Conservation (phyloP, 2,329 filamentous ascomycete species). For the Clarireedia monteithiana region DNA sequence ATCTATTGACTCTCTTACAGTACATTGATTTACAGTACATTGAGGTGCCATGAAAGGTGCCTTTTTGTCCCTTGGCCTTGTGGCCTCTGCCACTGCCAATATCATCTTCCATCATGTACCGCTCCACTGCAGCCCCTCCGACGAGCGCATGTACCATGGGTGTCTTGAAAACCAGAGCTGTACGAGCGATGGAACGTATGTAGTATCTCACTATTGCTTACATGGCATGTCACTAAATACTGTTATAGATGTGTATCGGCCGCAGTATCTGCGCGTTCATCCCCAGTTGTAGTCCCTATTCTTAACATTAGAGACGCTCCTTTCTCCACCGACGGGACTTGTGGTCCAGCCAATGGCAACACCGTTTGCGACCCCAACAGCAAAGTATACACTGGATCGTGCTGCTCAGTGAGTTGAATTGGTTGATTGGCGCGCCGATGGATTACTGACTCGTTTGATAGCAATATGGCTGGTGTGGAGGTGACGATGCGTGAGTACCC, state of each 20-base stretch:
- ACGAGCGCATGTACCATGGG: constrained; percentile 23
- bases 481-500: constrained; percentile 27
- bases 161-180: constrained; percentile 28
- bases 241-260: constrained; percentile 20
- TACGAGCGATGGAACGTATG: constrained; percentile 20
- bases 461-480: constrained; percentile 35
- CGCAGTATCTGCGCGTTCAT: background rate
- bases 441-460: constrained; percentile 8
- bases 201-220: background rate
- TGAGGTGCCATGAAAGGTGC: constrained; percentile 23
- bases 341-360: constrained; percentile 26
- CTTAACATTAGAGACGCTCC: constrained; percentile 31
- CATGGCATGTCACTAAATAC: background rate
- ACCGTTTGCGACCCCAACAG: constrained; percentile 35
- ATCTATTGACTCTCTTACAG: constrained; percentile 5
- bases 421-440: background rate
- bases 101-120: constrained; percentile 41
- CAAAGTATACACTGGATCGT: constrained; percentile 36
- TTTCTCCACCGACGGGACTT: constrained; percentile 32
- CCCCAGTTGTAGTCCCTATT: background rate
- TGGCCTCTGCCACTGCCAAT: constrained; percentile 35
- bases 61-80: constrained; percentile 26
- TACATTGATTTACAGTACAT: constrained; percentile 11
- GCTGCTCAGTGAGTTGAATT: constrained; percentile 32
- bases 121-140: constrained; percentile 34